Base-by-base conservation (phyloP, 805 yeast genomes). In the Ogataea philodendri region DNA sequence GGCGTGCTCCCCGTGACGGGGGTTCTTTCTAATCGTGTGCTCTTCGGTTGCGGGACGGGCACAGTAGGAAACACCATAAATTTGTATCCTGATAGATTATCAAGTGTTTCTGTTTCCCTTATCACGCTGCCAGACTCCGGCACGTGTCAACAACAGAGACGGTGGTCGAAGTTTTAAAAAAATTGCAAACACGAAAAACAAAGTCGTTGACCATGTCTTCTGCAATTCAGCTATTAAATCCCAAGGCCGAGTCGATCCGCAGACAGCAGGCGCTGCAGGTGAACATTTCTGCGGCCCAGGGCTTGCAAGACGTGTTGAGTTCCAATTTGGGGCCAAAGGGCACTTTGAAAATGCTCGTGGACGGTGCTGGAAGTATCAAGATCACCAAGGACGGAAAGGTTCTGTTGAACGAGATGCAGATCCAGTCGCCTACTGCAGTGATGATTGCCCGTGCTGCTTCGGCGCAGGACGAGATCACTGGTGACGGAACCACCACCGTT, bases 401-500 rank as follows among this genome's bases (percentile, higher is more conserved):
- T 6, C 68, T 93, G 38, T 69, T 93, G 41, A 76, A 84, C 25
- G 98, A 93, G 59, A 93, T 93, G 98, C 98, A 93, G 66, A 90
- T 90, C 63, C 93, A 84, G 59, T 80, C 84, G 45, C 94, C 94
- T 8, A 84, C 94, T 3, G 94, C 94, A 0, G 84, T 84, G 22
- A 78, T 84, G 84, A 84, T 84, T 65, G 95, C 98, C 3, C 75
- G 97, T 48, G 98, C 97, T 9, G 98, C 98, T 32, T 79, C 96
- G 29, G 97, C 98, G 0, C 98, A 93, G 65, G 98, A 93, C 62
- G 98, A 93, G 63, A 87, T 93, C 57, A 85, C 97, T n/a, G 98
- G 98, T 32, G 98, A 93, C 63, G 98, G 98, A 46, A 93, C 98
- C 37, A 90, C 97, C 5, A 84, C 96, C 2, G 98, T 93, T 36